Conservation (phyloP, 148 eudicot species). For the Fallopia convolvulus region DNA sequence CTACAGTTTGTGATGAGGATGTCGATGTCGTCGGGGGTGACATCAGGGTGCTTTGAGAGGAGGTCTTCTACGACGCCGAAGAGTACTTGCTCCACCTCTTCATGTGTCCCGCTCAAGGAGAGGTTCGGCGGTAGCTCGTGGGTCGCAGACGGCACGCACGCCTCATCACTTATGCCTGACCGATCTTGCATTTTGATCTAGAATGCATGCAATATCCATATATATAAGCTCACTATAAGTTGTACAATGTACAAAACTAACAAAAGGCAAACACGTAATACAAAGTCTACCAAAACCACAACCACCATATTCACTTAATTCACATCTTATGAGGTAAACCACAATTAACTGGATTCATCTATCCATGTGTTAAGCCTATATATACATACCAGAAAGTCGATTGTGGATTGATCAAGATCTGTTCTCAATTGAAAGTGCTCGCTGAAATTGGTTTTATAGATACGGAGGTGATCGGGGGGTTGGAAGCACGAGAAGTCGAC, state of each 20-base stretch:
- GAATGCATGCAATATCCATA: too few species aligned
- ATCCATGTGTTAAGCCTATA: too few species aligned
- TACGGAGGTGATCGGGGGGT: conserved; percentile 27
- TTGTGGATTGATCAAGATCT: conserved; percentile 8
- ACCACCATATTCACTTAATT: too few species aligned
- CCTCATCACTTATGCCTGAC: conserved; percentile 30
- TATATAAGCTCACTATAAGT: too few species aligned
- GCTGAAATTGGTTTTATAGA: conserved; percentile 15
- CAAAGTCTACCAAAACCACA: too few species aligned
- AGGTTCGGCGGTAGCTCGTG: conserved; percentile 23
- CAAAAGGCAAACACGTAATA: too few species aligned
- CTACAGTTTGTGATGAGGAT: conserved; percentile 35
- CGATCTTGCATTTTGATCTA: conserved; percentile 21
- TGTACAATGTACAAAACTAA: too few species aligned
- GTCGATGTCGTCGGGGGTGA: conserved; percentile 32
- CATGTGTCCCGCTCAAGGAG: conserved; percentile 16
- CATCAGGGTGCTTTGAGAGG: conserved; percentile 19
- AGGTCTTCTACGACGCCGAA: conserved; percentile 26
- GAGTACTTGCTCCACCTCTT: conserved; percentile 26
- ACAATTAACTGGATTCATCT: too few species aligned
- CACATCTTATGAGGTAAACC: too few species aligned
- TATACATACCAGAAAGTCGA: conserved; percentile 17
- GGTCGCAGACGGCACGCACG: conserved; percentile 22
- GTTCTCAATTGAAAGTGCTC: conserved; percentile 18
- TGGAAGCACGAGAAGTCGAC: conserved; percentile 30